phyloP scores from a whole-genome alignment of 2,329 filamentous ascomycete species.

The Aspergillus pseudoviridinutans region DNA sequence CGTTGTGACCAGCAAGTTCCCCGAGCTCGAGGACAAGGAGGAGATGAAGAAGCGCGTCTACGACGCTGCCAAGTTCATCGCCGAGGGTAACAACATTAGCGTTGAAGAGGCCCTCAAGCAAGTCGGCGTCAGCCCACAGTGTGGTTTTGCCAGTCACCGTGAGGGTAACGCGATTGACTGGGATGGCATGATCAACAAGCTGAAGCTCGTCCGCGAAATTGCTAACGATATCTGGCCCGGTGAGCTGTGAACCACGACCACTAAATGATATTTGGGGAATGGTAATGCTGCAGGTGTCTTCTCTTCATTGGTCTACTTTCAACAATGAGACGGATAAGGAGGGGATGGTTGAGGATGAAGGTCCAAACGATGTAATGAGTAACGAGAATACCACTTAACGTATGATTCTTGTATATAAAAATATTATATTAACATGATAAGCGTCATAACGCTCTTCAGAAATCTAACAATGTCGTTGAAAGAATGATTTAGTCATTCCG shows the following conservation, averaged over 20 bases:
- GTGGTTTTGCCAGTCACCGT: slow-evolving; percentile 70
- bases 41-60: slow-evolving; percentile 58
- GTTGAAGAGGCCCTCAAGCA: slow-evolving; percentile 65
- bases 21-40: slow-evolving; percentile 59
- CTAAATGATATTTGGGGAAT: slow-evolving; percentile 5
- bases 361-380: slow-evolving; percentile 11
- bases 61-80: slow-evolving; percentile 64
- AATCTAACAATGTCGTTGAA: neutral
- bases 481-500: neutral
- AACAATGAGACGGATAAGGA: slow-evolving; percentile 5
- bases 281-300: slow-evolving; percentile 6
- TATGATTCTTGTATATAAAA: slow-evolving; percentile 16
- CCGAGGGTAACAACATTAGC: slow-evolving; percentile 61
- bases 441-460: neutral
- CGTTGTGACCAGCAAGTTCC: slow-evolving; percentile 61
- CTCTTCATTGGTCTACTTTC: slow-evolving; percentile 5
- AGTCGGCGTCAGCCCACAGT: slow-evolving; percentile 66
- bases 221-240: slow-evolving; percentile 69
- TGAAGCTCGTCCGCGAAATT: slow-evolving; percentile 66
- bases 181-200: slow-evolving; percentile 70
- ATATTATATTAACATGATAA: neutral
- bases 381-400: slow-evolving; percentile 15
- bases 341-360: slow-evolving; percentile 8
- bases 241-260: slow-evolving; percentile 37
- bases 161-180: slow-evolving; percentile 66